Evolutionary conservation across 352 stramenopile species (phyloP).

Genomic region (Pythium insidiosum): DNA sequence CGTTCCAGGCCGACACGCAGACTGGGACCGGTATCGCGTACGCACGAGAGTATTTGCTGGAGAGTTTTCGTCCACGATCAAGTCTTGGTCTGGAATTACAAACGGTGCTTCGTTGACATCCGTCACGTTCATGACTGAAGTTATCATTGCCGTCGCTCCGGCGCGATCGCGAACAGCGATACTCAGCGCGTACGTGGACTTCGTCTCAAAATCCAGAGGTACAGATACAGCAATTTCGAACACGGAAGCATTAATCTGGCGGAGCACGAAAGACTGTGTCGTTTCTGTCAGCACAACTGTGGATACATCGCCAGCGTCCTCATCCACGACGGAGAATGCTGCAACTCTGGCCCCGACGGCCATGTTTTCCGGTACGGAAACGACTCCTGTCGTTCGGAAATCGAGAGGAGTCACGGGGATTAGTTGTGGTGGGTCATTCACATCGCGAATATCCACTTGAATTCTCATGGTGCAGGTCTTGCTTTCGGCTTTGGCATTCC

Average conservation of each 20-base stretch:
- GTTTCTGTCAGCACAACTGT: slow-evolving; percentile 4
- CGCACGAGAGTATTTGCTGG: no score
- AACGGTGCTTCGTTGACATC: slow-evolving; percentile 18
- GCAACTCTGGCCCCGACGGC: slow-evolving; percentile 7
- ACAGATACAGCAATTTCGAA: slow-evolving; percentile 7
- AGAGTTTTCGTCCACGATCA: slow-evolving; percentile 22
- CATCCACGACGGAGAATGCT: slow-evolving; percentile 9
- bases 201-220: slow-evolving; percentile 16
- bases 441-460: slow-evolving; percentile 21
- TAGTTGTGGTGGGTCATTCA: slow-evolving; percentile 38
- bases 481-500: slow-evolving; percentile 16
- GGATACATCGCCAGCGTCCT: slow-evolving; percentile 14
- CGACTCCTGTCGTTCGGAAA: no score
- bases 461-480: slow-evolving; percentile 16
- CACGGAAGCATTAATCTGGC: slow-evolving; percentile 13
- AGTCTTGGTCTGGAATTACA: slow-evolving; percentile 6
- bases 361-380: slow-evolving; percentile 5
- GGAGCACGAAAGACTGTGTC: slow-evolving; percentile 5
- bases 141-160: slow-evolving; percentile 2
- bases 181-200: slow-evolving; percentile 4
- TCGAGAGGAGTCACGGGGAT: no score
- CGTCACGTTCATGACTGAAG: slow-evolving; percentile 4
- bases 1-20: no score
- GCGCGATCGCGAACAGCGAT: slow-evolving; percentile 11
- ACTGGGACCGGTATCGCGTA: neutral